A percentile compares a stretch with the other conserved stretches of the same genome.
Evolutionary conservation across 2,329 filamentous ascomycete species (phyloP).

Genomic region (Paecilomyces fulvus): DNA sequence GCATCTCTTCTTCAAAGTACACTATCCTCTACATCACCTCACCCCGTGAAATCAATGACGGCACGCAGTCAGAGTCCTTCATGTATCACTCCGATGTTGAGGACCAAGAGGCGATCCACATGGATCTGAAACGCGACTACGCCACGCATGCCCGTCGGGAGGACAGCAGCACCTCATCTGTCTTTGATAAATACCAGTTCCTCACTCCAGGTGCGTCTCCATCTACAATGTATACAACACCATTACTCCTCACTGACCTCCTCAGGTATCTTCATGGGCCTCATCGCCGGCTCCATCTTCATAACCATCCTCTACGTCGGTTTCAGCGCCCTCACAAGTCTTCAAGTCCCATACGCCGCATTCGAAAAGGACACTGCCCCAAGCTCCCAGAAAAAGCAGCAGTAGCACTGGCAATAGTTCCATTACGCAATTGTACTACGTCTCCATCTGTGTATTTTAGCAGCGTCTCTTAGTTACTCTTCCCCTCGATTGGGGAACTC

Average conservation of each 20-base stretch:
- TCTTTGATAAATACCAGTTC: conserved; percentile 90
- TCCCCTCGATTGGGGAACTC: neutral
- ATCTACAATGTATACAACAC: neutral
- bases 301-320: conserved; percentile 72
- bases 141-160: conserved; percentile 22
- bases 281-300: conserved; percentile 62
- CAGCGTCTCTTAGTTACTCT: neutral
- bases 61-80: conserved; percentile 15
- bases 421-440: neutral
- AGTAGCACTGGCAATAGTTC: conserved; percentile 27
- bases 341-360: conserved; percentile 85
- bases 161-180: conserved; percentile 32
- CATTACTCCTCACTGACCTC: conserved; percentile 1
- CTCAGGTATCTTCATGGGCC: conserved; percentile 78
- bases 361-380: conserved; percentile 96
- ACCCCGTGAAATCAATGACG: conserved; percentile 33
- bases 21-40: conserved; percentile 70
- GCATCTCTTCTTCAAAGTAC: conserved; percentile 49
- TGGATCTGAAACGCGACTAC: conserved; percentile 65
- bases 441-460: neutral
- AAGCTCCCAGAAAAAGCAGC: conserved; percentile 74
- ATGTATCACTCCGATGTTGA: conserved; percentile 58
- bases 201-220: conserved; percentile 67
- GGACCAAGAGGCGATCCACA: conserved; percentile 53
- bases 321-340: conserved; percentile 64